phyloP scores from a whole-genome alignment of 495 filamentous ascomycete species.

The Lichina pygmaea region DNA sequence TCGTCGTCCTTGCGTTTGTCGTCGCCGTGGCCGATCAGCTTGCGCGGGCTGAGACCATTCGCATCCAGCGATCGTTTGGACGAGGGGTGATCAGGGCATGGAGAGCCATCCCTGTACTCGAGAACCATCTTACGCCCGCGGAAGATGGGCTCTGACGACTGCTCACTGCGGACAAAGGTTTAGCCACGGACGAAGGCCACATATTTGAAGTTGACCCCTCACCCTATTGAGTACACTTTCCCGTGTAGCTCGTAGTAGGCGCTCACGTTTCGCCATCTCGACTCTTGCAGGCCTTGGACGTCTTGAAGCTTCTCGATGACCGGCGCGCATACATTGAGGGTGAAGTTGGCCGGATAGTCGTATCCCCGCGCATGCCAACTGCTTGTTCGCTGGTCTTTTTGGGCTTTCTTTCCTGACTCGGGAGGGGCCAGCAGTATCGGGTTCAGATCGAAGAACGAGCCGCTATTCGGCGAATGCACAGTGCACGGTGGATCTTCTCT shows the following conservation, averaged over 20 bases:
- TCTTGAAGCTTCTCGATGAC: conserved; percentile 53
- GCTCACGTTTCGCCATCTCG: conserved; percentile 53
- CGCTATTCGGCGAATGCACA: conserved; percentile 40
- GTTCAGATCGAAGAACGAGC: conserved; percentile 74
- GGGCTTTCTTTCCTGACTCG: conserved; percentile 26
- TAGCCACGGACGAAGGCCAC: background rate
- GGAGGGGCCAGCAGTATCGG: conserved; percentile 34
- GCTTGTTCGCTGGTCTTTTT: conserved; percentile 30
- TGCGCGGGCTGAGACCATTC: conserved; percentile 7
- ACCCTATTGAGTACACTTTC: conserved; percentile 69
- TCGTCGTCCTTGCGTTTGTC: conserved; percentile 15
- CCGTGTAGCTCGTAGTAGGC: conserved; percentile 60
- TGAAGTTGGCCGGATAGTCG: conserved; percentile 78
- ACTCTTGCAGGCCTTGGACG: conserved; percentile 37
- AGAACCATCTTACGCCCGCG: conserved; percentile 77
- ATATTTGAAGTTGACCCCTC: conserved; percentile 9
- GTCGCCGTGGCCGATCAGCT: conserved; percentile 9
- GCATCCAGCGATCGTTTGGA: conserved; percentile 6
- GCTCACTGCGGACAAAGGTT: conserved; percentile 21
- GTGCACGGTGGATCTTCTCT: conserved; percentile 34
- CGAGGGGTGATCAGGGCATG: conserved; percentile 24
- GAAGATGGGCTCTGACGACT: conserved; percentile 41
- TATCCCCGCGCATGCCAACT: conserved; percentile 68
- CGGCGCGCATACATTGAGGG: conserved; percentile 74
- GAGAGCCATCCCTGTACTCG: conserved; percentile 75